Base-by-base conservation (phyloP, 2,329 filamentous ascomycete genomes). In the Biscogniauxia mediterranea region DNA sequence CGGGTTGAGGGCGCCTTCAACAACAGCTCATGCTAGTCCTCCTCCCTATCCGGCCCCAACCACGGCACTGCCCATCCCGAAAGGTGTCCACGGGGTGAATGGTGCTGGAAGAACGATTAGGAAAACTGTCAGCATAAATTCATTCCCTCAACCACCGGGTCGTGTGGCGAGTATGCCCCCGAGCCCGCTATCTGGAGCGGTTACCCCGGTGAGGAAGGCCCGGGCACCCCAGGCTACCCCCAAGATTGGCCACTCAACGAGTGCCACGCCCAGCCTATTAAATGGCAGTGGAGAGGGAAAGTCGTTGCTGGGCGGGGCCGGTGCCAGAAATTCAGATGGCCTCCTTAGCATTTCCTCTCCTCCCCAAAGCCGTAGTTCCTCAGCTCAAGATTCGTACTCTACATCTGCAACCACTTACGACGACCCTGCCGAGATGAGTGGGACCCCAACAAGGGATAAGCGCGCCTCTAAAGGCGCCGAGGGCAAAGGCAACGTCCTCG, bases 91-190 rank as follows among this genome's bases (percentile, higher is more conserved):
- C 8, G 80, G 79, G 42, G 77, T 86, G 15, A 87, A 85, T 64
- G 79, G 80, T 32, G 80, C 85, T 5, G 86, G 87, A 25, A 93
- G 89, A 75, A 86, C 88, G 1, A 77, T 97, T 59, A 87, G 93
- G 64, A 96, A 96, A 77, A 91, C 91, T 0, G 89, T 96, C 71
- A 97, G 93, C 81, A 96, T 97, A 71, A 94, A 93, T 73, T 89
- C 92, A 0, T 97, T 98, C 72, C 94, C 94, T 28, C 91, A 96
- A 66, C 94, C 94, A 15, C 94, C 94, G 15, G 88, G 88, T 67
- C 85, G 87, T 54, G 83, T 81, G 54, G 79, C 79, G 69, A 92
- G 83, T 77, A 79, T 87, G 60, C 91, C 85, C 56, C 85, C 82
- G 58, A 85, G 85, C 76, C 86, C 83, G 64, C 76, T 88, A 53